A percentile compares a stretch with the other conserved stretches of the same genome.
These are phyloP conservation scores for Globisporangium acanthophoron DNA, from an alignment of 352 stramenopile genomes.

Conservation along the genomic window DNA sequence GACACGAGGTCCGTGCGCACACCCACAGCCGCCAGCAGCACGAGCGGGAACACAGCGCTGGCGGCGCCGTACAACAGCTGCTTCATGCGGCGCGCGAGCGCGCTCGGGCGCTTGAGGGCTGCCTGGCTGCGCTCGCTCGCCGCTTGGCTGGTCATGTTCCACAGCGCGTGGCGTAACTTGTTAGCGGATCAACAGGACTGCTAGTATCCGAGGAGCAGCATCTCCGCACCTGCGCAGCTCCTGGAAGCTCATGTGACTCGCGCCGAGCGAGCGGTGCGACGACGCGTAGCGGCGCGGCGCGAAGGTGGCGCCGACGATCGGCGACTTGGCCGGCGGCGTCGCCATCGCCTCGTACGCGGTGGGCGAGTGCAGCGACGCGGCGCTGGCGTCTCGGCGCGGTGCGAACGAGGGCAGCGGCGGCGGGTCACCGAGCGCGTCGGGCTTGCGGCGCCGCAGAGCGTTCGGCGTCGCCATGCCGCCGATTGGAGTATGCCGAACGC, in stretches of 20 bases:
- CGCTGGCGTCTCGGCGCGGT: background rate
- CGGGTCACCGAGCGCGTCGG: background rate
- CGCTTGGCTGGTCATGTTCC: background rate
- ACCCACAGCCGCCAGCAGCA: conserved; percentile 44
- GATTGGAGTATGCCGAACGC: too few relatives aligned
- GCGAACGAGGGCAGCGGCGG: background rate
- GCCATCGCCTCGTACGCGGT: conserved; percentile 30
- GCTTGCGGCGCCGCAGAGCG: background rate
- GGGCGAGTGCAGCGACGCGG: conserved; percentile 8
- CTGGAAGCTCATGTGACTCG: conserved; percentile 9
- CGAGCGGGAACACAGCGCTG: conserved; percentile 41
- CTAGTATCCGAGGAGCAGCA: background rate
- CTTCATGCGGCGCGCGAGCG: conserved; percentile 19
- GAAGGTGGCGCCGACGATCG: background rate
- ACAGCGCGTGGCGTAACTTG: too few relatives aligned
- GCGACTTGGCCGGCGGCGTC: conserved; percentile 19
- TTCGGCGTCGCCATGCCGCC: too few relatives aligned
- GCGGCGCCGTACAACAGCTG: conserved; percentile 16
- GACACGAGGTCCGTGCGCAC: conserved; percentile 54
- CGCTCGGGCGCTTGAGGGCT: background rate
- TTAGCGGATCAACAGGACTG: background rate
- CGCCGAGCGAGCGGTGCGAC: conserved; percentile 11
- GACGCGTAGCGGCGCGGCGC: conserved; percentile 11
- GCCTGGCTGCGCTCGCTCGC: conserved; percentile 6
- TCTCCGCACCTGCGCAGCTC: conserved; percentile 7